These are phyloP conservation scores for Xylaria scruposa DNA, from an alignment of 495 filamentous ascomycete genomes.

Conservation along the genomic window DNA sequence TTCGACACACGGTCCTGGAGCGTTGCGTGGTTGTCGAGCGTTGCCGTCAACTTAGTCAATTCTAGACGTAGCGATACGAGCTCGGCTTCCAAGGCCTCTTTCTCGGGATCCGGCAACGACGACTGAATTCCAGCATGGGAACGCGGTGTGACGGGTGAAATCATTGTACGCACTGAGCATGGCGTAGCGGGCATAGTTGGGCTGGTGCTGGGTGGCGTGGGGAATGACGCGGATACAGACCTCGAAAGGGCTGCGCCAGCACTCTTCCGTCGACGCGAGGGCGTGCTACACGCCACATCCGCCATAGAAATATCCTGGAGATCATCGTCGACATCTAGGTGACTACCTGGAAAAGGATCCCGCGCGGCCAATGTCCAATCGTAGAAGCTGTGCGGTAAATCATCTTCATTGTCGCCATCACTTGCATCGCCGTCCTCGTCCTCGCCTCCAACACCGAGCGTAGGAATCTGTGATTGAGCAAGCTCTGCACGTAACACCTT, in stretches of 20 bases:
- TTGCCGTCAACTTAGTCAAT: conserved; percentile 45
- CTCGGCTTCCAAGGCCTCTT: conserved; percentile 47
- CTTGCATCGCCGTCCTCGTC: conserved; percentile 29
- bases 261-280: conserved; percentile 37
- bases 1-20: conserved; percentile 42
- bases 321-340: conserved; percentile 46
- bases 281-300: conserved; percentile 52
- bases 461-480: conserved; percentile 38
- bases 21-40: conserved; percentile 46
- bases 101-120: conserved; percentile 51
- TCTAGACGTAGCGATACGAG: conserved; percentile 49
- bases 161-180: conserved; percentile 30
- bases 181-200: conserved; percentile 40
- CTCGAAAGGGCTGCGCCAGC: not conserved
- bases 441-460: conserved; percentile 27
- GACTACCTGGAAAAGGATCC: conserved; percentile 51
- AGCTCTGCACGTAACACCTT: conserved; percentile 38
- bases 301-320: conserved; percentile 48
- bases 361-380: conserved; percentile 52
- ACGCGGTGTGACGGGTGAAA: conserved; percentile 47
- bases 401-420: not conserved
- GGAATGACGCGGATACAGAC: conserved; percentile 47
- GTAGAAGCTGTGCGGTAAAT: conserved; percentile 33
- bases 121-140: conserved; percentile 46
- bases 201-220: conserved; percentile 58